A percentile compares a stretch with the other conserved stretches of the same genome.
phyloP scores from a whole-genome alignment of 768 basidiomycete genomes.

The Kwoniella europaea region DNA sequence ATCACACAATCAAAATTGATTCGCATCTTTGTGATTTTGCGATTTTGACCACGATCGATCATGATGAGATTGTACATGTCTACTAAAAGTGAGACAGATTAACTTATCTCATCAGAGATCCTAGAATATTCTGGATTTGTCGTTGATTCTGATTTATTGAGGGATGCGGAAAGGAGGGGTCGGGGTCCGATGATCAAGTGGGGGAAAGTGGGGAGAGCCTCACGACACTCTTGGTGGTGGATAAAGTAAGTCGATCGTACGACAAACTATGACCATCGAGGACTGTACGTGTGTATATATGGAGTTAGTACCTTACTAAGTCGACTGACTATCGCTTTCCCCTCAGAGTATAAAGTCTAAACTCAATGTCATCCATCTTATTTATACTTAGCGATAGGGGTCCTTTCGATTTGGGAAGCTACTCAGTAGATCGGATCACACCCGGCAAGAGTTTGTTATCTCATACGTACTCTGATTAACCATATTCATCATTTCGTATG shows the following conservation, averaged over 20 bases:
- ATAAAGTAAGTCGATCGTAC: neutral
- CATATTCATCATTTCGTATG: no score
- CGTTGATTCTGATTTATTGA: neutral
- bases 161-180: constrained; percentile 1
- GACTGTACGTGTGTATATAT: no score
- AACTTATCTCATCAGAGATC: neutral
- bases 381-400: neutral
- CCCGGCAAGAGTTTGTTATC: no score
- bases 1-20: neutral
- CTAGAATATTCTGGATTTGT: neutral
- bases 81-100: neutral
- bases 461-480: no score
- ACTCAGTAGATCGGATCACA: neutral
- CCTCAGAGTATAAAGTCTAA: neutral
- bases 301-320: no score
- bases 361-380: neutral
- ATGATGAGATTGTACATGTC: neutral
- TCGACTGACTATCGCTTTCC: neutral
- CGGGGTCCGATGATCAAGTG: neutral
- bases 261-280: no score
- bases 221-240: no score
- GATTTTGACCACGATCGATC: neutral
- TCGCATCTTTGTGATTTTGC: neutral
- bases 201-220: neutral
- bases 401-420: neutral